These are phyloP conservation scores for Russula vinacea DNA, from an alignment of 768 basidiomycete genomes.

Conservation along the genomic window DNA sequence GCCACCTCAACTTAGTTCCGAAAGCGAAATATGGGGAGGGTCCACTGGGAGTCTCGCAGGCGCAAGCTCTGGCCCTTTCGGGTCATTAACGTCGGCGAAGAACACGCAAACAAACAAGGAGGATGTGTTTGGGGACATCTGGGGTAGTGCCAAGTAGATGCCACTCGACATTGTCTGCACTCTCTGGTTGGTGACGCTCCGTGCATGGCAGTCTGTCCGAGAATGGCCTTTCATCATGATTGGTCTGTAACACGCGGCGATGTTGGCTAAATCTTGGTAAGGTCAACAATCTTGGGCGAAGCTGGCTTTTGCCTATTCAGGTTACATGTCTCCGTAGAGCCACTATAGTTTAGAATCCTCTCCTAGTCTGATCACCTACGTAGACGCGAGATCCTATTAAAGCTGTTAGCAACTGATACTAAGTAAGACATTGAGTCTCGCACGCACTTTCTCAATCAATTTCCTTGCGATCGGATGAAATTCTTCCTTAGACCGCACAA, in stretches of 20 bases:
- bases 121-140: slow-evolving; percentile 78
- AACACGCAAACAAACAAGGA: slow-evolving; percentile 50
- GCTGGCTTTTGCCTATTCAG: neutral
- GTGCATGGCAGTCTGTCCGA: neutral
- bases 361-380: neutral
- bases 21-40: slow-evolving; percentile 58
- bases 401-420: neutral
- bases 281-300: neutral
- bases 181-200: neutral
- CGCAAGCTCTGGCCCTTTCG: slow-evolving; percentile 37
- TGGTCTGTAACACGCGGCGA: neutral
- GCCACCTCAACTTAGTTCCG: slow-evolving; percentile 40
- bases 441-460: slow-evolving; percentile 67
- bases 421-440: neutral
- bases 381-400: slow-evolving; percentile 33
- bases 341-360: neutral
- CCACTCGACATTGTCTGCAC: neutral
- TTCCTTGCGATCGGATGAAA: slow-evolving; percentile 79
- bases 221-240: neutral
- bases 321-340: neutral
- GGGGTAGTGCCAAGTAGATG: slow-evolving; percentile 75
- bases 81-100: slow-evolving; percentile 36
- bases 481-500: slow-evolving; percentile 43
- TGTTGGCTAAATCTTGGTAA: neutral
- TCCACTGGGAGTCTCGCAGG: slow-evolving; percentile 33